Evolutionary conservation across 1,139 yeast genomes (phyloP).

Genomic region (Taphrina pruni): DNA sequence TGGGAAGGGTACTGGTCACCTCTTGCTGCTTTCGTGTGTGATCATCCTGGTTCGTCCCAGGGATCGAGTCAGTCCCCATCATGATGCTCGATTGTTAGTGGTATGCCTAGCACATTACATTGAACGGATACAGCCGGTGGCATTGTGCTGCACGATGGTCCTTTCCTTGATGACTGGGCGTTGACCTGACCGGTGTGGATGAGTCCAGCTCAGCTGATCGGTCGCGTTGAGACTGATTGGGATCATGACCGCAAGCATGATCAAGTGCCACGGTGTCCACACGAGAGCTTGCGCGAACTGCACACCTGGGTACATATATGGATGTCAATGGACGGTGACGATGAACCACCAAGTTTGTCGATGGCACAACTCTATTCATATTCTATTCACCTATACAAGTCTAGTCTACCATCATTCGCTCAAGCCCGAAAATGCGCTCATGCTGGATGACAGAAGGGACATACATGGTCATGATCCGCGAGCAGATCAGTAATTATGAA

Average conservation of each 20-base stretch:
- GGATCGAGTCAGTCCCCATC: not conserved
- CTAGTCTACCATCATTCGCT: conserved; percentile 18
- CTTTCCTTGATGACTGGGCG: no score
- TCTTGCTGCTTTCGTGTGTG: not conserved
- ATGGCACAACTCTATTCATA: not conserved
- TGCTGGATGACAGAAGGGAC: conserved; percentile 9
- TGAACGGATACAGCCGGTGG: no score
- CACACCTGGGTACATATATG: no score
- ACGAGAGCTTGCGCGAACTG: no score
- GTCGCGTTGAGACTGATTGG: no score
- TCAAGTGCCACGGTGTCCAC: no score
- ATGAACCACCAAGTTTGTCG: not conserved
- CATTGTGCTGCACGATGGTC: no score
- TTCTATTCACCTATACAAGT: not conserved
- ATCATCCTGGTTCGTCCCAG: not conserved
- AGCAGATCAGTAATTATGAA: conserved; percentile 23
- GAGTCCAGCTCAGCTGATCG: no score
- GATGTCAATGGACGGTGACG: no score
- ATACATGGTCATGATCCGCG: conserved; percentile 1
- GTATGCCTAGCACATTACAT: no score
- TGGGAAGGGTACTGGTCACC: not conserved
- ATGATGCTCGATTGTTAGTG: not conserved
- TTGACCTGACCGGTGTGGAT: no score
- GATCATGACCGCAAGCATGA: no score
- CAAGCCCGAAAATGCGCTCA: conserved; percentile 1